These are phyloP conservation scores for Oryza glaberrima DNA, from an alignment of 176 grass and related monocot species.

Conservation along the genomic window DNA sequence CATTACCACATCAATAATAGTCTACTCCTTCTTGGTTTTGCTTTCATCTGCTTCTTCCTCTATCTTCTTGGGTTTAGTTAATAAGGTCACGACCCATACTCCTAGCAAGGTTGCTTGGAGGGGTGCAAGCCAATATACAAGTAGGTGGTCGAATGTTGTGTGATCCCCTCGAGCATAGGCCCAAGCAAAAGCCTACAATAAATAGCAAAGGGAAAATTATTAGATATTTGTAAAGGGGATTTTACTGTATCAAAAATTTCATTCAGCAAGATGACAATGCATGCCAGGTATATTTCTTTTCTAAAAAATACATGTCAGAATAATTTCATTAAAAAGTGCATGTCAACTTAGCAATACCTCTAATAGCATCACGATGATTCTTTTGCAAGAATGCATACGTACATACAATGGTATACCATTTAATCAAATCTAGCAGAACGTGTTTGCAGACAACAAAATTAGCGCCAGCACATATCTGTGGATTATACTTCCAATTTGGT, in stretches of 20 bases:
- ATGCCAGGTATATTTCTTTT: background rate
- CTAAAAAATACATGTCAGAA: background rate
- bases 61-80: constrained; percentile 60
- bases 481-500: constrained; percentile 19
- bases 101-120: constrained; percentile 83
- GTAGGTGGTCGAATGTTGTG: constrained; percentile 69
- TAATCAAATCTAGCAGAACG: background rate
- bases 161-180: constrained; percentile 94
- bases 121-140: constrained; percentile 95
- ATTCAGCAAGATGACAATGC: background rate
- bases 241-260: background rate
- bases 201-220: constrained; percentile 36
- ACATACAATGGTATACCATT: background rate
- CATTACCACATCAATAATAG: constrained; percentile 3
- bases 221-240: constrained; percentile 15
- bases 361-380: constrained; percentile 11
- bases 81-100: constrained; percentile 66
- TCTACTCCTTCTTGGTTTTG: constrained; percentile 73
- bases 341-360: background rate
- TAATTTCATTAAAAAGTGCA: background rate
- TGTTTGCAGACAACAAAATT: background rate
- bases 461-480: background rate
- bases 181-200: constrained; percentile 89
- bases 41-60: constrained; percentile 49
- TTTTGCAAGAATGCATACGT: constrained; percentile 14